Evolutionary conservation across 306 rosid species (phyloP).

Genomic region (Hylodesmum podocarpum): DNA sequence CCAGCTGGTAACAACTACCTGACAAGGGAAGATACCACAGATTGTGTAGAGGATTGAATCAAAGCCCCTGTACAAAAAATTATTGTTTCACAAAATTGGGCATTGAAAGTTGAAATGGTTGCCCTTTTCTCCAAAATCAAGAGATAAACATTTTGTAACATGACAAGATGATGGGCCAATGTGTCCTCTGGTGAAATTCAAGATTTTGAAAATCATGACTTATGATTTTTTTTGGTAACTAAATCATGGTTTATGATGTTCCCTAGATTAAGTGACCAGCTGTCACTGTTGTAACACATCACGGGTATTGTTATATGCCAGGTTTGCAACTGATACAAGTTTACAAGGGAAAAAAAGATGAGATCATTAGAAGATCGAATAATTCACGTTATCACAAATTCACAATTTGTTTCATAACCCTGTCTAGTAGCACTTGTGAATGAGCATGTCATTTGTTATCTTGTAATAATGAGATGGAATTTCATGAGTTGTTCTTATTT

Average conservation of each 20-base stretch:
- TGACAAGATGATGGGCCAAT: constrained; percentile 14
- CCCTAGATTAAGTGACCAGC: constrained; percentile 7
- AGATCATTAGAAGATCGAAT: background rate
- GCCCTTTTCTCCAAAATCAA: constrained; percentile 22
- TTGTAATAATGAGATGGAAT: background rate
- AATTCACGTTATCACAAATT: background rate
- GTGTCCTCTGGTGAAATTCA: constrained; percentile 17
- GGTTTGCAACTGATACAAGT: constrained; percentile 1
- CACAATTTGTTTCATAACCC: background rate
- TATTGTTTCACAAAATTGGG: background rate
- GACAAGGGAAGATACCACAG: constrained; percentile 50
- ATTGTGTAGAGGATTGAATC: constrained; percentile 52
- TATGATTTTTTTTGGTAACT: too few species aligned
- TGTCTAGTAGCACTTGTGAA: background rate
- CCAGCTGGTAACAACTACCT: constrained; percentile 41
- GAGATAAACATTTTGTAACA: constrained; percentile 28
- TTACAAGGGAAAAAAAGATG: background rate
- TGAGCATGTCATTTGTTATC: constrained; percentile 8
- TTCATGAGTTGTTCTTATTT: constrained; percentile 7
- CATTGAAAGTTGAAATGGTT: background rate
- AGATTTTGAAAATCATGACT: constrained; percentile 22
- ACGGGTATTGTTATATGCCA: constrained; percentile 10
- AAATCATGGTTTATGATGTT: constrained; percentile 24
- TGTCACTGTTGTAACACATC: background rate
- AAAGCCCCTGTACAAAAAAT: background rate